Base-by-base conservation (phyloP, 1,139 yeast species). In the Hansenula lynferdii region DNA sequence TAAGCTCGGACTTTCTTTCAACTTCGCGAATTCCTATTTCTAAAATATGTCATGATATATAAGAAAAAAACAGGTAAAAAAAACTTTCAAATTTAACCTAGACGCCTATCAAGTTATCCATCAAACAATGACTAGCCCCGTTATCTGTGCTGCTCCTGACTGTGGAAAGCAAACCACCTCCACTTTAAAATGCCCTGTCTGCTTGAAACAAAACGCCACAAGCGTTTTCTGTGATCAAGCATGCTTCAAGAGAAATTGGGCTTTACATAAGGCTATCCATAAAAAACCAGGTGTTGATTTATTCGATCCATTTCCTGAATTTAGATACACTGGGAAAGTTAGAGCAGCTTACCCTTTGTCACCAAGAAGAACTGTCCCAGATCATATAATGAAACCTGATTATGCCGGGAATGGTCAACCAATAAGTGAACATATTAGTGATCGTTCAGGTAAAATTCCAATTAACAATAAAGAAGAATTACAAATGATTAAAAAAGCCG, bases 301-400 rank as follows among this genome's bases (percentile, higher is more conserved):
- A 4, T 87, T 82, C 57, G 82, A 92, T 53, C 98, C 99, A 36
- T 94, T 86, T 64, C 95, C 97, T 15, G 73, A 72, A 29, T 85
- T 72, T 59, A 67, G 70, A 28, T 94, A 72, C 60, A 71, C 89
- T 1, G 98, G 98, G 15, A 65, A 70, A 0, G 60, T 90, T 42
- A 73, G 85, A 56, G 90, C 98, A 0, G 63, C 64, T 6, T 94
- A 92, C 54, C 99, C 99, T 0, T 67, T 94, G 43, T 65, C 85
- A 2, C 80, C 86, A 20, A 76, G 77, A 48, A 72, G 95, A 44
- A 57, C 65, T 12, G 73, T 92, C 32, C 95, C 96, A 16, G 82
- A 73, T 17, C 74, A 73, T 40, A 80, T 94, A 50, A 77, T 66
- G 34, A 66, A 67, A 46, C 96, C 99, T 1, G 98, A 94, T 57